A percentile compares a stretch with the other conserved stretches of the same genome.
Conservation (phyloP, 192 early-diverging fungal species). For the Podila epigama region DNA sequence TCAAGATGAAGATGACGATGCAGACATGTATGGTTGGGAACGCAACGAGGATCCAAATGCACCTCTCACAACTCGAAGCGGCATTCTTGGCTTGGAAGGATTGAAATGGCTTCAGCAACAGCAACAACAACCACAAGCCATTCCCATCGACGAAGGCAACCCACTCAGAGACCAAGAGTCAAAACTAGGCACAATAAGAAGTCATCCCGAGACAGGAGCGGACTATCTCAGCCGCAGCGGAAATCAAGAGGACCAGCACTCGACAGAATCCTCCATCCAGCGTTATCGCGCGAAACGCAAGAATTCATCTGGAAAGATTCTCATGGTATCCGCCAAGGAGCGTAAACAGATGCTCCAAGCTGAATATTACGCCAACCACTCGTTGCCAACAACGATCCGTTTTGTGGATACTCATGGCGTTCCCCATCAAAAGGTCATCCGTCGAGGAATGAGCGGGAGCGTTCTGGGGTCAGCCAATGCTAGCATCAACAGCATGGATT, state of each 20-base stretch:
- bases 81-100: slow-evolving; percentile 30
- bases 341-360: slow-evolving; percentile 46
- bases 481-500: neutral
- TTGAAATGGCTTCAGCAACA: slow-evolving; percentile 35
- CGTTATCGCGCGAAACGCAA: slow-evolving; percentile 5
- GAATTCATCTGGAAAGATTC: slow-evolving; percentile 8
- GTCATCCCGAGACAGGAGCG: neutral
- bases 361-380: slow-evolving; percentile 35
- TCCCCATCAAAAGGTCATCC: slow-evolving; percentile 22
- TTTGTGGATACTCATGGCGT: slow-evolving; percentile 37
- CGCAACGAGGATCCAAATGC: slow-evolving; percentile 36
- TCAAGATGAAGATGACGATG: slow-evolving; percentile 31
- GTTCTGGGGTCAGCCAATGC: neutral
- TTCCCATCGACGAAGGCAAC: neutral
- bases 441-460: neutral
- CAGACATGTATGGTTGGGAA: slow-evolving; percentile 40
- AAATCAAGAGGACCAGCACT: slow-evolving; percentile 5
- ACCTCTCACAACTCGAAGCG: slow-evolving; percentile 26
- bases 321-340: slow-evolving; percentile 40
- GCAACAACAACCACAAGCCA: slow-evolving; percentile 14
- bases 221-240: neutral
- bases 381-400: slow-evolving; percentile 24
- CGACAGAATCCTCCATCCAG: slow-evolving; percentile 12
- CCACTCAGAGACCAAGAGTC: slow-evolving; percentile 9
- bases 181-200: slow-evolving; percentile 3